These are phyloP conservation scores for Mytilinidion resinicola DNA, from an alignment of 495 filamentous ascomycete genomes.

Conservation along the genomic window DNA sequence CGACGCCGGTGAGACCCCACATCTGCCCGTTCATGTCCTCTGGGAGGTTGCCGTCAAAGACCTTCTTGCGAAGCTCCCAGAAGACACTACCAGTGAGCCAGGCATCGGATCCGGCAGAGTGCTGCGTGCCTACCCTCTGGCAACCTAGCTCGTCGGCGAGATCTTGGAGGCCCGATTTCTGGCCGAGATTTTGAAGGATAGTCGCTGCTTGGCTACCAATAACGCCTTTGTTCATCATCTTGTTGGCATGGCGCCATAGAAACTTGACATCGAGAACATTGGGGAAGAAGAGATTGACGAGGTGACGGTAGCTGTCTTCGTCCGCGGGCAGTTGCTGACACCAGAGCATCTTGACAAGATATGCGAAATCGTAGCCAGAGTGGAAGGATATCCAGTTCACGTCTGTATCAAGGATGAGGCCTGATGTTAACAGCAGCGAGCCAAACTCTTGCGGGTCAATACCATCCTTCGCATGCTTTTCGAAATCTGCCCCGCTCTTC, in stretches of 20 bases:
- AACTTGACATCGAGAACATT: constrained; percentile 93
- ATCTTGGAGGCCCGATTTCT: constrained; percentile 83
- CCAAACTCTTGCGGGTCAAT: constrained; percentile 88
- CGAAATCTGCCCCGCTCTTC: constrained; percentile 83
- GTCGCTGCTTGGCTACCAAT: constrained; percentile 53
- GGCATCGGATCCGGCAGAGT: constrained; percentile 88
- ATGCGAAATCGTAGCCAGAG: constrained; percentile 98
- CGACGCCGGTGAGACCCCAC: constrained; percentile 74
- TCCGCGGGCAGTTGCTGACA: constrained; percentile 74
- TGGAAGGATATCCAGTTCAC: constrained; percentile 97
- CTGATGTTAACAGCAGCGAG: constrained; percentile 80
- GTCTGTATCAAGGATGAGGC: constrained; percentile 79
- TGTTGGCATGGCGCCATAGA: constrained; percentile 80
- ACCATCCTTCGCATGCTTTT: constrained; percentile 72
- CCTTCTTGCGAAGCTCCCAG: constrained; percentile 46
- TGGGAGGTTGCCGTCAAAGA: constrained; percentile 84
- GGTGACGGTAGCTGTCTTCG: constrained; percentile 76
- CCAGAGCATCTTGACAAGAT: constrained; percentile 86
- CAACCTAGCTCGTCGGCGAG: constrained; percentile 89
- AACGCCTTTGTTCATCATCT: constrained; percentile 42
- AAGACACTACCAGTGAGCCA: constrained; percentile 66
- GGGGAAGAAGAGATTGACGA: constrained; percentile 87
- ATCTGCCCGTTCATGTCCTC: constrained; percentile 85
- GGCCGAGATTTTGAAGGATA: constrained; percentile 70
- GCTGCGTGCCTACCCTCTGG: constrained; percentile 74